phyloP scores from a whole-genome alignment of 108 stramenopile species.

The Conticribra weissflogii region DNA sequence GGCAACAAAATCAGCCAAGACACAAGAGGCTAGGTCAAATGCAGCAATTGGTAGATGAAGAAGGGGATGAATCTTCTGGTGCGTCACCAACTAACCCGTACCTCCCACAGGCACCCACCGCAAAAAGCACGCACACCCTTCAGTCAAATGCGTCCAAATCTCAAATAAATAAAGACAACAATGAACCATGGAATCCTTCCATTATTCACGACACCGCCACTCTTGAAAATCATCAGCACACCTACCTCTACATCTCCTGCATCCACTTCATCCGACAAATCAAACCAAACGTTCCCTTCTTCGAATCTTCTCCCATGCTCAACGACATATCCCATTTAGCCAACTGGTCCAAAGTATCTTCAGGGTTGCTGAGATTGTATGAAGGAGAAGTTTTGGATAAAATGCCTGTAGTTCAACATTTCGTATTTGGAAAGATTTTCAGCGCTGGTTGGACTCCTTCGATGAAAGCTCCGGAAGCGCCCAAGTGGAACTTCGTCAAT shows the following conservation, averaged over 20 bases:
- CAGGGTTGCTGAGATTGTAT: slow-evolving; percentile 80
- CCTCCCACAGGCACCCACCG: slow-evolving; percentile 17
- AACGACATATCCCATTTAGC: slow-evolving; percentile 86
- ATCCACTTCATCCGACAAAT: slow-evolving; percentile 84
- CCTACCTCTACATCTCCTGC: slow-evolving; percentile 82
- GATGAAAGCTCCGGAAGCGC: slow-evolving; percentile 48
- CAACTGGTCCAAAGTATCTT: slow-evolving; percentile 82
- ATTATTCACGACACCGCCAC: slow-evolving; percentile 36
- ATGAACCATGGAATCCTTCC: slow-evolving; percentile 49
- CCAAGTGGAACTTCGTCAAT: slow-evolving; percentile 62
- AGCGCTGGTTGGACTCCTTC: slow-evolving; percentile 73
- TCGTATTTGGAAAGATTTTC: slow-evolving; percentile 90
- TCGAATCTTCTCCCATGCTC: slow-evolving; percentile 94
- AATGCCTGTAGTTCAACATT: slow-evolving; percentile 94
- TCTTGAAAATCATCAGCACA: slow-evolving; percentile 28
- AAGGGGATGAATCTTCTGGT: slow-evolving; percentile 22
- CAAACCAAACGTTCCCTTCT: slow-evolving; percentile 90
- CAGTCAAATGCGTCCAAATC: not conserved
- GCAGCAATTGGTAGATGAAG: slow-evolving; percentile 11
- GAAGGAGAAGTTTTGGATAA: slow-evolving; percentile 94
- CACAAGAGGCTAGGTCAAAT: not conserved
- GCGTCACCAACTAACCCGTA: slow-evolving; percentile 30
- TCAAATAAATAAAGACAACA: slow-evolving; percentile 27
- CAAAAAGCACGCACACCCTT: not conserved
- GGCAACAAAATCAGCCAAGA: slow-evolving; percentile 36